Percentiles rank a stretch among this genome's conserved stretches.
Conservation (phyloP, 2,329 filamentous ascomycete species). For the Ilyonectria robusta region DNA sequence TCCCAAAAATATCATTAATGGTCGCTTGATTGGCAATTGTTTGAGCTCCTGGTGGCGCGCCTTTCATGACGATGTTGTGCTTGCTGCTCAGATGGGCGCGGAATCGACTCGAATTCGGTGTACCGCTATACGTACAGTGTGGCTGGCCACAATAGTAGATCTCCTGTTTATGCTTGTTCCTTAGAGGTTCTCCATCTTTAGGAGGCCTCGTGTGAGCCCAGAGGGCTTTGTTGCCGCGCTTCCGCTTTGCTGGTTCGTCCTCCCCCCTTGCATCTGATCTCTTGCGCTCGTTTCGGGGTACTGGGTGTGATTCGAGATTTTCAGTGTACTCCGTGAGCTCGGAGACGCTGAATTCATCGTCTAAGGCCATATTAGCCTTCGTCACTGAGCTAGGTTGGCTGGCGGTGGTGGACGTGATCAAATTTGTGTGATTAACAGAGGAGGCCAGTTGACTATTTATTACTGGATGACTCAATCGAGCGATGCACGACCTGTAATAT, state of each 20-base stretch:
- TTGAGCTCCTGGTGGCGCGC: constrained; percentile 7
- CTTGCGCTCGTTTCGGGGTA: constrained; percentile 10
- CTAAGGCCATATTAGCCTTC: constrained; percentile 9
- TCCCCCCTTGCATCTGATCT: constrained; percentile 6
- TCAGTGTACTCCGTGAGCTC: constrained; percentile 10
- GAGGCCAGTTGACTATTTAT: constrained; percentile 11
- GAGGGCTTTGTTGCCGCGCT: constrained; percentile 8
- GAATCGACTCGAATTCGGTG: constrained; percentile 11
- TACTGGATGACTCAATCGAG: constrained; percentile 7
- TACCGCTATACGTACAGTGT: constrained; percentile 9
- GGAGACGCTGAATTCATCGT: constrained; percentile 10
- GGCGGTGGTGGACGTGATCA: constrained; percentile 10
- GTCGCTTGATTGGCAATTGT: constrained; percentile 9
- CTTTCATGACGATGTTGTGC: constrained; percentile 9
- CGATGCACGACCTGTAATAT: constrained; percentile 9
- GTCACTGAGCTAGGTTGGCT: constrained; percentile 11
- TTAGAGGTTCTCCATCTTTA: constrained; percentile 11
- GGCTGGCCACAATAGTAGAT: constrained; percentile 8
- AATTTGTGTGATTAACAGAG: constrained; percentile 13
- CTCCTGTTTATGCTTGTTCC: constrained; percentile 10
- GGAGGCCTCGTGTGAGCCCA: constrained; percentile 11
- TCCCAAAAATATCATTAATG: constrained; percentile 9
- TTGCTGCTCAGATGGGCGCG: constrained; percentile 10
- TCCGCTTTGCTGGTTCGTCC: constrained; percentile 11
- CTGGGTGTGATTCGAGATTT: constrained; percentile 9